Conservation (phyloP, 768 basidiomycete species). For the Strobilomyces dryophilus region DNA sequence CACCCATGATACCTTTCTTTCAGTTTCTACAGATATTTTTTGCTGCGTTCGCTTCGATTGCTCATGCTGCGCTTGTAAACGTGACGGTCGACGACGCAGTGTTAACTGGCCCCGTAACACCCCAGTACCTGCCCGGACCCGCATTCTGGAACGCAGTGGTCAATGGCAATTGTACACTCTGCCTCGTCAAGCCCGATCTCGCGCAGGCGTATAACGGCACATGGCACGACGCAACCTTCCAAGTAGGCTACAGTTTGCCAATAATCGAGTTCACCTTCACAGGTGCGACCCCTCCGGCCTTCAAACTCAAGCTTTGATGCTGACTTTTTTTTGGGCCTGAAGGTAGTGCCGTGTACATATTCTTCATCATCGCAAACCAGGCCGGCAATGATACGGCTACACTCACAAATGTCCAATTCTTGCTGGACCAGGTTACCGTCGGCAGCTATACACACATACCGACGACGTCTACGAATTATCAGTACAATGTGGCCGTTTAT, state of each 20-base stretch:
- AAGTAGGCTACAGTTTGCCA: neutral
- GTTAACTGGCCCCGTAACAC: slow-evolving; percentile 1
- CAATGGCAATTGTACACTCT: neutral
- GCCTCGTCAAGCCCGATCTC: neutral
- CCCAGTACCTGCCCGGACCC: slow-evolving; percentile 5
- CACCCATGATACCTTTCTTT: neutral
- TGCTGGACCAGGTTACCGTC: neutral
- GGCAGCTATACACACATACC: slow-evolving; percentile 2
- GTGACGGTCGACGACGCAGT: slow-evolving; percentile 16
- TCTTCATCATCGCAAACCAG: slow-evolving; percentile 14
- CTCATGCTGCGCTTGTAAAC: slow-evolving; percentile 8
- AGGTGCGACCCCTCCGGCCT: neutral
- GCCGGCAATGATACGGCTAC: neutral
- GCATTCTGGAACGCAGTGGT: slow-evolving; percentile 3
- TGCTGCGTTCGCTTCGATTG: neutral
- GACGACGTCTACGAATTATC: neutral
- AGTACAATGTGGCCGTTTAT: slow-evolving; percentile 16
- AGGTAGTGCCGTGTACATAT: slow-evolving; percentile 18
- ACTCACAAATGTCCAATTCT: slow-evolving; percentile 4
- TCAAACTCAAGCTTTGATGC: neutral
- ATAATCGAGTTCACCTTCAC: slow-evolving; percentile 8
- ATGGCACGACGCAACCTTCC: slow-evolving; percentile 17
- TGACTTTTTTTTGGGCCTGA: neutral
- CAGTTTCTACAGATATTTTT: neutral
- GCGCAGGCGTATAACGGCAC: slow-evolving; percentile 8